A percentile compares a stretch with the other conserved stretches of the same genome.
phyloP scores from a whole-genome alignment of 1,139 yeast species.

The Candida frijolesensis region DNA sequence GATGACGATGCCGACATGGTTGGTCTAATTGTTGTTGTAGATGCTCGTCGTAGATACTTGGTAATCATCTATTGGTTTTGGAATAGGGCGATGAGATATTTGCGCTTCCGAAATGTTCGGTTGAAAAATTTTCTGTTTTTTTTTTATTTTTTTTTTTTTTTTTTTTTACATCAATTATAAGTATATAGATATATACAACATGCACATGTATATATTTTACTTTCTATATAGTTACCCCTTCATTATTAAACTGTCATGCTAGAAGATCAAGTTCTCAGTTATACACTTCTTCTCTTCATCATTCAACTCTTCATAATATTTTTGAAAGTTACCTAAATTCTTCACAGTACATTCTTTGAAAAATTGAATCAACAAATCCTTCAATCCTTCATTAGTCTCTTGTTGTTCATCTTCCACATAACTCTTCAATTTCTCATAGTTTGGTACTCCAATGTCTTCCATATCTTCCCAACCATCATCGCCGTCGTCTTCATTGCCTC shows the following conservation, averaged over 20 bases:
- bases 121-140: not conserved
- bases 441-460: conserved; percentile 64
- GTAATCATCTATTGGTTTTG: not conserved
- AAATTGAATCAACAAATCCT: conserved; percentile 55
- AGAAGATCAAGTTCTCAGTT: conserved; percentile 45
- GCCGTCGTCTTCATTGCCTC: conserved; percentile 43
- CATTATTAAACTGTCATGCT: not conserved
- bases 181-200: no score
- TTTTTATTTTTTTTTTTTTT: no score
- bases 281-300: conserved; percentile 61
- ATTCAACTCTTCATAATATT: conserved; percentile 51
- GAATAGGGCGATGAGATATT: not conserved
- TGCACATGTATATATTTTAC: not conserved
- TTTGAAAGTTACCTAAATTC: conserved; percentile 55
- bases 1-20: conserved; percentile 6
- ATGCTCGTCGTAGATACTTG: conserved; percentile 2
- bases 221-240: not conserved
- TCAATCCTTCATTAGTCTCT: conserved; percentile 42
- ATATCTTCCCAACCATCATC: conserved; percentile 85
- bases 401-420: conserved; percentile 53
- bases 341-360: conserved; percentile 63
- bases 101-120: not conserved
- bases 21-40: not conserved
- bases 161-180: no score
- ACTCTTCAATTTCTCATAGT: conserved; percentile 57